Conservation (phyloP, 768 basidiomycete species). For the Lentinula sp. region DNA sequence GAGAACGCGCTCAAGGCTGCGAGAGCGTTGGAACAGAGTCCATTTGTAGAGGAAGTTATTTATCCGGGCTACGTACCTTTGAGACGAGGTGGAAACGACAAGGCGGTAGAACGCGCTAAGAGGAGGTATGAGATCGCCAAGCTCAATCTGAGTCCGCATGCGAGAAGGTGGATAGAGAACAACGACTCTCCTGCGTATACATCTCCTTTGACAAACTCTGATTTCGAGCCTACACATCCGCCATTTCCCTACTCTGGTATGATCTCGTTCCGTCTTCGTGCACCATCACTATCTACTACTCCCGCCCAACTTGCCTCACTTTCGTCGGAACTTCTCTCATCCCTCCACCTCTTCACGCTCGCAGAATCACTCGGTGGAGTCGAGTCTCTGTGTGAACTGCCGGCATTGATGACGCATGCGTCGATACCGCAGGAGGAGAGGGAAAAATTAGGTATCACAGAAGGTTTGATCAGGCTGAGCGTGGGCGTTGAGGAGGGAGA, state of each 20-base stretch:
- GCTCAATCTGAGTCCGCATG: constrained; percentile 59
- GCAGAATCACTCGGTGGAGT: constrained; percentile 92
- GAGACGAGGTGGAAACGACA: constrained; percentile 21
- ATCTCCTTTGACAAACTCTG: constrained; percentile 16
- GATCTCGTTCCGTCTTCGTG: constrained; percentile 73
- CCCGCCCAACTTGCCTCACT: not conserved
- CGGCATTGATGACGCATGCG: constrained; percentile 86
- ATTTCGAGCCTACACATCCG: constrained; percentile 9
- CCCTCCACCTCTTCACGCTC: constrained; percentile 64
- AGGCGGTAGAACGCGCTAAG: not conserved
- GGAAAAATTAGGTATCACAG: constrained; percentile 66
- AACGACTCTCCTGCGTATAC: constrained; percentile 12
- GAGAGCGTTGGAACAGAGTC: constrained; percentile 42
- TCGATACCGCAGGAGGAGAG: constrained; percentile 67
- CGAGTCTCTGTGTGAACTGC: constrained; percentile 85
- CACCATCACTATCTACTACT: not conserved
- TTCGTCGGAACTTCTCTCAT: constrained; percentile 48
- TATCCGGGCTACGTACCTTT: constrained; percentile 79
- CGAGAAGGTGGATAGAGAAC: constrained; percentile 52
- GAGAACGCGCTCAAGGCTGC: constrained; percentile 77
- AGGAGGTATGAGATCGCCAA: constrained; percentile 57
- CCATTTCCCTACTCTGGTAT: constrained; percentile 92
- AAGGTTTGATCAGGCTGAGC: constrained; percentile 70
- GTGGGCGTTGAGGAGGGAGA: constrained; percentile 87
- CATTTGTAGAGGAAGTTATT: constrained; percentile 71